phyloP scores from a whole-genome alignment of 495 filamentous ascomycete genomes.

The Glarea lozoyensis region DNA sequence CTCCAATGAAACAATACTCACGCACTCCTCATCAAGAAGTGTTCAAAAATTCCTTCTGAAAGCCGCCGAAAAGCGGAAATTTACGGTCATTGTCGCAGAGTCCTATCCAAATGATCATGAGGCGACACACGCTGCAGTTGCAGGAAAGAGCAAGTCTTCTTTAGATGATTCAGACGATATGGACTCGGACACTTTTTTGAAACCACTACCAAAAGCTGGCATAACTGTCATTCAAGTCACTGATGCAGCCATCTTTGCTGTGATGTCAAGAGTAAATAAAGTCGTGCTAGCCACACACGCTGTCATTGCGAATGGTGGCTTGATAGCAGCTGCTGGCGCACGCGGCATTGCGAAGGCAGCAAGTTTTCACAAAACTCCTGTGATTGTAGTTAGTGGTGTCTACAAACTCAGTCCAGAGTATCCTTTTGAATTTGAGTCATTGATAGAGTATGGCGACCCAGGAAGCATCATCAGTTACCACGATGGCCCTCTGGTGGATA shows the following conservation, averaged over 20 bases:
- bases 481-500: slow-evolving; percentile 64
- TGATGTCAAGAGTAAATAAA: slow-evolving; percentile 92
- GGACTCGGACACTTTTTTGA: slow-evolving; percentile 51
- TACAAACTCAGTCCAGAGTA: slow-evolving; percentile 89
- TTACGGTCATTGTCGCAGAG: slow-evolving; percentile 76
- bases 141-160: slow-evolving; percentile 30
- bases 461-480: slow-evolving; percentile 63
- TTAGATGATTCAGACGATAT: slow-evolving; percentile 36
- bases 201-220: slow-evolving; percentile 64
- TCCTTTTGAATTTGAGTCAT: slow-evolving; percentile 64
- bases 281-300: slow-evolving; percentile 81
- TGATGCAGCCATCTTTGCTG: slow-evolving; percentile 75
- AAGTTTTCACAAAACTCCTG: slow-evolving; percentile 65
- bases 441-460: slow-evolving; percentile 76
- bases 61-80: slow-evolving; percentile 75
- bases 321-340: slow-evolving; percentile 72
- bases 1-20: slow-evolving; percentile 81
- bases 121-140: slow-evolving; percentile 48
- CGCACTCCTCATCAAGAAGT: slow-evolving; percentile 67
- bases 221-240: slow-evolving; percentile 75
- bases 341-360: slow-evolving; percentile 74
- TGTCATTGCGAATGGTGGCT: slow-evolving; percentile 76
- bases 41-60: slow-evolving; percentile 81
- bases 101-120: slow-evolving; percentile 60
- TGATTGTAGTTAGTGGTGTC: slow-evolving; percentile 75